Evolutionary conservation across 257 asterid genomes (phyloP).

Genomic region (Osmanthus fragrans): DNA sequence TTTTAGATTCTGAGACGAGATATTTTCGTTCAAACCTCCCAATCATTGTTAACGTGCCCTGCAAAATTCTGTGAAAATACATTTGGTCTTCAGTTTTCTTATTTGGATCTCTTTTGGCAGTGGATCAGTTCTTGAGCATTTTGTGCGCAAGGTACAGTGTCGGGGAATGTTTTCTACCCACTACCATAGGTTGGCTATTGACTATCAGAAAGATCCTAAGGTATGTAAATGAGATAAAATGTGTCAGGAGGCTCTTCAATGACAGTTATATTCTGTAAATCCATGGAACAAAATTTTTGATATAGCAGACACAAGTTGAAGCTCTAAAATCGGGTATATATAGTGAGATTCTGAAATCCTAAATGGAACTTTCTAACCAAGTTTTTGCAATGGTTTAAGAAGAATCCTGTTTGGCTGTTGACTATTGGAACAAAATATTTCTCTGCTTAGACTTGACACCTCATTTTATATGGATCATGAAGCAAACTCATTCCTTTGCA

Average conservation of each 20-base stretch:
- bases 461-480: background rate
- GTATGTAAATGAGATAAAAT: conserved; percentile 33
- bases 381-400: background rate
- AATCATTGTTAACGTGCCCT: conserved; percentile 2
- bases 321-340: background rate
- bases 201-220: conserved; percentile 76
- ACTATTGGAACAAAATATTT: background rate
- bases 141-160: conserved; percentile 73
- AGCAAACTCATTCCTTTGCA: background rate
- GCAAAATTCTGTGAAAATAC: conserved; percentile 9
- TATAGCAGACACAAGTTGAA: background rate
- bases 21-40: background rate
- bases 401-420: background rate
- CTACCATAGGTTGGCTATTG: conserved; percentile 83
- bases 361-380: background rate
- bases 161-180: conserved; percentile 98
- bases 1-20: conserved; percentile 1
- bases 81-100: conserved; percentile 13
- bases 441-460: background rate
- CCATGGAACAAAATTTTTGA: background rate
- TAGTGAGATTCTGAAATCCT: background rate
- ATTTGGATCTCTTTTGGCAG: conserved; percentile 48
- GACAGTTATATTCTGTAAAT: conserved; percentile 8
- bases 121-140: conserved; percentile 92
- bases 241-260: background rate